Evolutionary conservation across 1,284 basidiomycete genomes (phyloP).

Genomic region (Cutaneotrichosporon cyanovorans): DNA sequence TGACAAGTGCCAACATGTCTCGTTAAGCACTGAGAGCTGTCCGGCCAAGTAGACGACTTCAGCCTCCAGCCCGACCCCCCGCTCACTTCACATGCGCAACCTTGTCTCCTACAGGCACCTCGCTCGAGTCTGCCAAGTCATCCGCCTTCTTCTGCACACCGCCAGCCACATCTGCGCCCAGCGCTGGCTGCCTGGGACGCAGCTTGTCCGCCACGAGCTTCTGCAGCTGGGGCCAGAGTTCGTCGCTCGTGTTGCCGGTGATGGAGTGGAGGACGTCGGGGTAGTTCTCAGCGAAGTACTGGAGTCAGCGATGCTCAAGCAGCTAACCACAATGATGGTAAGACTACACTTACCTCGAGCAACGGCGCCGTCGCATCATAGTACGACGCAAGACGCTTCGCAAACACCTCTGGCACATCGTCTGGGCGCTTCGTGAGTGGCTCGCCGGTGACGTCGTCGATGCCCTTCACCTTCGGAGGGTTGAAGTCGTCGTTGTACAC

Average conservation of each 20-base stretch:
- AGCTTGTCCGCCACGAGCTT: conserved; percentile 40
- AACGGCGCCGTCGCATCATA: conserved; percentile 83
- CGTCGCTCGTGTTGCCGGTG: conserved; percentile 76
- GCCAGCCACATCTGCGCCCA: conserved; percentile 14
- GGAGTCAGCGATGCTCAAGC: background rate
- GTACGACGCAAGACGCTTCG: conserved; percentile 70
- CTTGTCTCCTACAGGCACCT: conserved; percentile 16
- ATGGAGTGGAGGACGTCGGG: conserved; percentile 61
- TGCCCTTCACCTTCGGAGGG: conserved; percentile 73
- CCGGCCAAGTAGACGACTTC: too few species aligned
- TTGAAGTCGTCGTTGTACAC: conserved; percentile 92
- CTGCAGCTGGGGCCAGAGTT: conserved; percentile 49
- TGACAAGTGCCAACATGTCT: too few species aligned
- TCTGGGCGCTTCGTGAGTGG: conserved; percentile 80
- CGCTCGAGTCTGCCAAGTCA: conserved; percentile 36
- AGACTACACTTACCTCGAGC: conserved; percentile 47
- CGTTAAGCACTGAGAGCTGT: too few species aligned
- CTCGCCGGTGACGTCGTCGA: conserved; percentile 90
- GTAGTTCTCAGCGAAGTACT: conserved; percentile 60
- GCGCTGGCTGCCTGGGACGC: conserved; percentile 12
- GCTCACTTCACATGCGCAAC: conserved; percentile 9
- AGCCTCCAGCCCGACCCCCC: too few species aligned
- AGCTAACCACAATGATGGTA: background rate
- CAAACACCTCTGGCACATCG: conserved; percentile 82
- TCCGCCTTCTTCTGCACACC: conserved; percentile 39